These are phyloP conservation scores for Coleophoma crateriformis DNA, from an alignment of 2,329 filamentous ascomycete genomes.

Conservation along the genomic window DNA sequence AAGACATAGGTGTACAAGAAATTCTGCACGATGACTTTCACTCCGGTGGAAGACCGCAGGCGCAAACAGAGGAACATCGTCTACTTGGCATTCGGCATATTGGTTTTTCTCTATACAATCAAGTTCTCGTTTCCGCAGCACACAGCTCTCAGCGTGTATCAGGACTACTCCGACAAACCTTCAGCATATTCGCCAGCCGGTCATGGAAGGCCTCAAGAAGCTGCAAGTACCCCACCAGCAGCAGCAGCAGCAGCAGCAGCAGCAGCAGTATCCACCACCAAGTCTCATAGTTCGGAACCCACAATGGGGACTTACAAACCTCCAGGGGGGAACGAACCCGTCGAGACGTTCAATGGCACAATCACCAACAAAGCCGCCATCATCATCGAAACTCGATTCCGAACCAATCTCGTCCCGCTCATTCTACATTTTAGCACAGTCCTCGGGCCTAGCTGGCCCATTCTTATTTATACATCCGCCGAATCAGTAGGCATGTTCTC, in stretches of 20 bases:
- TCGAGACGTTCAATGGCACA: constrained; percentile 15
- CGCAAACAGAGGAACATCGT: constrained; percentile 18
- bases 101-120: constrained; percentile 19
- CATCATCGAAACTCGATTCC: constrained; percentile 31
- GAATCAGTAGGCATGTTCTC: constrained; percentile 19
- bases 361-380: constrained; percentile 27
- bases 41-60: constrained; percentile 12
- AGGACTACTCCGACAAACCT: constrained; percentile 2
- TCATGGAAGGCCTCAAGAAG: not conserved
- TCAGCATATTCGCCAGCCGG: not conserved
- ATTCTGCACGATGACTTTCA: too few species aligned
- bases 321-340: not conserved
- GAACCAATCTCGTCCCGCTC: constrained; percentile 29
- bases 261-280: not conserved
- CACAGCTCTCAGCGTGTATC: constrained; percentile 12
- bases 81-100: constrained; percentile 14
- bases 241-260: not conserved
- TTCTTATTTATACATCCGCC: constrained; percentile 36
- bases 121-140: constrained; percentile 17
- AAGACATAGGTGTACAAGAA: too few species aligned
- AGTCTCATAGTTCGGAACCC: not conserved
- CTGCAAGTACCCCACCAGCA: not conserved
- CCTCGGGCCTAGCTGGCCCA: constrained; percentile 37
- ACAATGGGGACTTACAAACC: constrained; percentile 2
- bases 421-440: constrained; percentile 33